Base-by-base conservation (phyloP, 2,329 filamentous ascomycete species). In the Beauveria asiatica region DNA sequence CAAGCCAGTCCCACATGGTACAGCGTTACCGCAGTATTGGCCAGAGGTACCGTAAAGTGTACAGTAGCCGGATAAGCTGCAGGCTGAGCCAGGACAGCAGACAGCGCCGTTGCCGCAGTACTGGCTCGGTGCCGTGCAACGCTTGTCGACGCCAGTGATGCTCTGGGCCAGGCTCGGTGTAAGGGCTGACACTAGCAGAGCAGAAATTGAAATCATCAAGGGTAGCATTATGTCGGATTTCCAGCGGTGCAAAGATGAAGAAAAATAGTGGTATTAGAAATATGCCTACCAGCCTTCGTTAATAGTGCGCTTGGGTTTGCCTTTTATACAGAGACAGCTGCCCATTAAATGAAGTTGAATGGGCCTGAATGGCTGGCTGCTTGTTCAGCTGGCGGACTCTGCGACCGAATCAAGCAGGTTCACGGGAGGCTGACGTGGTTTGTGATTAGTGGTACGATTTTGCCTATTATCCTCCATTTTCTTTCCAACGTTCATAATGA, bases 1-100 rank as follows among this genome's bases (percentile, higher is more conserved):
- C 21, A 58, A 37, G 17, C 55, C 55, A 6, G 55, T 23, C 21
- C 21, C 45, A 23, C 55, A 58, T 2, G 73, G 65, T 25, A 79
- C 71, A 0, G 73, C 67, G 4, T 65, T 61, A 39, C 68, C 65
- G 8, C 50, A 53, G 56, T 84, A 74, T 55, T 72, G 69, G 17
- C 81, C 75, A 5, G 74, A 70, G 17, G 79, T 75, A 39, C 83
- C 83, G 66, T 83, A 84, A 3, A 25, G 45, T 1, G 55, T 58
- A 30, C 55, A 58, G 45, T 17, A 44, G 23, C 17, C 11, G 1
- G 42, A 8, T 5, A 13, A 19, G 16, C 44, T 41, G 30, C 54
- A 57, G 2, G 44, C 54, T 3, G 44, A 48, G 16, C 30, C 30
- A 5, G 54, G 3, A 21, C 54, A 57, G 30, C 54, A 57, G 1